Evolutionary conservation across 192 early-diverging fungal species (phyloP), one percentile per base, ranked within the genome.

Genomic region (Coemansia sp.): DNA sequence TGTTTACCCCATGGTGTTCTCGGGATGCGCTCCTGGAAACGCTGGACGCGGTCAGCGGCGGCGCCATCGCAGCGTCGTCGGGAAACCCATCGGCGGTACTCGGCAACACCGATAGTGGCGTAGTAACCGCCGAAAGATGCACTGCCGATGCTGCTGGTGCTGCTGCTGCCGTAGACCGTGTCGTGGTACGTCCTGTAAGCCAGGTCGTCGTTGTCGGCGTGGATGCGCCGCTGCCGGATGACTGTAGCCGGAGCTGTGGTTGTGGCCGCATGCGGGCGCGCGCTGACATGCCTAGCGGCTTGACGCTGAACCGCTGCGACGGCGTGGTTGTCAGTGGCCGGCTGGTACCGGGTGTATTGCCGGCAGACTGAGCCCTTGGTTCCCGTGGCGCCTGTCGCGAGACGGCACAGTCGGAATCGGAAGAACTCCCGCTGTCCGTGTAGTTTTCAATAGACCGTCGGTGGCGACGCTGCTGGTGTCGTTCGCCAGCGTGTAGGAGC

Each of bases 11-110:
- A n/a, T n/a, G n/a, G n/a, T n/a, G n/a, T n/a, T n/a, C n/a, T n/a
- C n/a, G n/a, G n/a, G n/a, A n/a, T n/a, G 47, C 56, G 30, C 68
- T 52, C 19, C 29, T 45, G 11, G 50, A 3, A 3, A 25, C 16
- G 24, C 24, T 52, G 24, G 50, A 27, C 29, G 64, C 42, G 9
- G 29, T 27, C 14, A 47, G 36, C 57, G 59, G 59, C 6, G 55
- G 42, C 4, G 49, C 29, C 8, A 55, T 19, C 60, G 49, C 50
- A 14, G 34, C 25, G 27, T 71, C 69, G 42, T 61, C 53, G 20
- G 69, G 69, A 30, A 71, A 71, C n/a, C 52, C 69, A 32, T 71
- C 69, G 13, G 20, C 19, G 0, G 53, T 14, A 36, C n/a, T 14
- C 1, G 46, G 23, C 1, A 55, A 23, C 14, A 6, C 57, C 39